A percentile compares a stretch with the other conserved stretches of the same genome.
These are phyloP conservation scores for Colletotrichum zoysiae DNA, from an alignment of 2,329 filamentous ascomycete genomes.

Conservation along the genomic window DNA sequence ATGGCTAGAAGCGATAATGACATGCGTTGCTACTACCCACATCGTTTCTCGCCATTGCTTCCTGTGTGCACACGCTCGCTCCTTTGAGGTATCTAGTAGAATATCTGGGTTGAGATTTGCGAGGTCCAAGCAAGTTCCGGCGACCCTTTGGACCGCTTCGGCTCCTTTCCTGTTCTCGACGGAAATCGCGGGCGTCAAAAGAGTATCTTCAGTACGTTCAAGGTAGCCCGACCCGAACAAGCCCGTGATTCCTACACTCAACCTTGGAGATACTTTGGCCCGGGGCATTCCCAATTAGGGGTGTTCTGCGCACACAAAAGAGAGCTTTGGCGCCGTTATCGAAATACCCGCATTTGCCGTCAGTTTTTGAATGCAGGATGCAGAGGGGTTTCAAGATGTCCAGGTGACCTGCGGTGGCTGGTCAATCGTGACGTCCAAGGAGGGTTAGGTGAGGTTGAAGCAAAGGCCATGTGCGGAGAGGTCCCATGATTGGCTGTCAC, in stretches of 20 bases:
- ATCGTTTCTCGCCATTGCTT: not conserved
- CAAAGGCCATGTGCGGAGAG: not conserved
- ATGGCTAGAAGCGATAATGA: not conserved
- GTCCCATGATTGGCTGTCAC: slow-evolving; percentile 37
- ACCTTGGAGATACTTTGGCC: not conserved
- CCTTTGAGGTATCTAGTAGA: not conserved
- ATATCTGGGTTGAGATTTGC: not conserved
- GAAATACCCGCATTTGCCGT: not conserved
- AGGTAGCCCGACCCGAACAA: not conserved
- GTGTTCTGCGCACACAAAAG: not conserved
- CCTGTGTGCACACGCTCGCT: not conserved
- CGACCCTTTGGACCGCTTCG: not conserved
- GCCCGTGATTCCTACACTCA: no score
- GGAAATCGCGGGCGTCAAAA: not conserved
- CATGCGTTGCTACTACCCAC: not conserved
- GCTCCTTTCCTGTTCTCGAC: not conserved
- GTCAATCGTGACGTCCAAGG: slow-evolving; percentile 1
- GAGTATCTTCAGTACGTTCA: not conserved
- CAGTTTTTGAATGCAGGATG: not conserved
- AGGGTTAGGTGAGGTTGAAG: slow-evolving; percentile 31
- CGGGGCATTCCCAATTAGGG: not conserved
- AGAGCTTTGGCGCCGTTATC: not conserved
- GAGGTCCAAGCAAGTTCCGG: not conserved
- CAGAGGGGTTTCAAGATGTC: not conserved
- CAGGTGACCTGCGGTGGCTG: slow-evolving; percentile 24